Evolutionary conservation across 2,329 filamentous ascomycete species (phyloP), one percentile per base, ranked within the genome.

Genomic region (Neophaeococcomyces mojaviensis): DNA sequence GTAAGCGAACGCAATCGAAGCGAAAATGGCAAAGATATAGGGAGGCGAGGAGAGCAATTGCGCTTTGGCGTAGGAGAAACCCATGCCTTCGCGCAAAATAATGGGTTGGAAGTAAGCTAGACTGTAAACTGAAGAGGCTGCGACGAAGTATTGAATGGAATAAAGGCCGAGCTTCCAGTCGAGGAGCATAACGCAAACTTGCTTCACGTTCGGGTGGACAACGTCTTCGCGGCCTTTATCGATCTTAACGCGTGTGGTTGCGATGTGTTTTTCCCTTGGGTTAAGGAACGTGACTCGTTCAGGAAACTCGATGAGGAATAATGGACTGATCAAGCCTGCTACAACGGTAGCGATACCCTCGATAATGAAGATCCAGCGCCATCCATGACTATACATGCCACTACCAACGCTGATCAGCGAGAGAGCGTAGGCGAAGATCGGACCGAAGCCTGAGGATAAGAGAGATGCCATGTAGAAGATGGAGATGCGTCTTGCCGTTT

Each of bases 101-200:
- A 89, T 78, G 5, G 86, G 86, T 3, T 89, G 66, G 60, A 89
- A 90, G 63, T 85, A 90, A 2, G 84, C 83, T 6, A 92, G 75
- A 0, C 85, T 79, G 61, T 92, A 92, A 13, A 50, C 48, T 10
- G 44, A 46, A 8, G 45, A 49, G 9, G 44, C 42, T 12, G 13
- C 26, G 26, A 50, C 33, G 24, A 44, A 48, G 37, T 48, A 53
- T 35, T 43, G 44, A 6, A 50, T 2, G 38, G 12, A 32, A 34
- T 45, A 52, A 13, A 48, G 22, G 12, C 35, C n/a, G n/a, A 52
- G 18, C 22, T 52, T 52, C 48, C 48, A 50, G 33, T 52, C 50
- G 12, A 47, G 18, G 6, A 52, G 42, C 47, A 50, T 50, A 18
- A 28, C 38, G 16, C 46, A 18, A 6, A 36, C 12, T 22, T 52